Conservation (phyloP, 148 eudicot genomes). For the Pouteria glomerata region DNA sequence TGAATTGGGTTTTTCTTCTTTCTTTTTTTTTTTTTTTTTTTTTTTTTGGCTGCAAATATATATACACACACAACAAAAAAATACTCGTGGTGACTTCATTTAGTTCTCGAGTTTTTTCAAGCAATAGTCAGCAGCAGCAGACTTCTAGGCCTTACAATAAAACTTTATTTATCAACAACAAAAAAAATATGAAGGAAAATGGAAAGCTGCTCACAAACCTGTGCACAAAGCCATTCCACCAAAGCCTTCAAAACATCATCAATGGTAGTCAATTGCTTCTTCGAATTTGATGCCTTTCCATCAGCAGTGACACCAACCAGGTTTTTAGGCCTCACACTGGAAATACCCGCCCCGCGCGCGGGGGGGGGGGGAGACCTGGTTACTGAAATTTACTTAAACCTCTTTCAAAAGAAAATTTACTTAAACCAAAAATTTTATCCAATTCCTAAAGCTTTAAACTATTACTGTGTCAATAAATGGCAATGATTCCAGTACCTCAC, state of each 20-base stretch:
- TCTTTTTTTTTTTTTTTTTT: too few relatives aligned
- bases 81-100: too few relatives aligned
- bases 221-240: conserved; percentile 89
- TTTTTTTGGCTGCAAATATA: too few relatives aligned
- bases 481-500: conserved; percentile 48
- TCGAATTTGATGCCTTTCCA: conserved; percentile 65
- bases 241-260: conserved; percentile 78
- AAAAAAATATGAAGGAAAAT: too few relatives aligned
- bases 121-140: too few relatives aligned
- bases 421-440: not conserved
- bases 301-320: conserved; percentile 39
- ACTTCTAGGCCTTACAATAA: too few relatives aligned
- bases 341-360: too few relatives aligned
- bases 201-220: conserved; percentile 38
- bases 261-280: conserved; percentile 55
- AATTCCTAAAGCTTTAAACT: not conserved
- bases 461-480: not conserved
- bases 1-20: not conserved
- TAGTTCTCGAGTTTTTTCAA: too few relatives aligned
- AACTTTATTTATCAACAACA: too few relatives aligned
- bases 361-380: not conserved
- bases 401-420: too few relatives aligned
- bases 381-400: not conserved
- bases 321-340: conserved; percentile 72
- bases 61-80: too few relatives aligned